Percentiles rank a stretch among this genome's conserved stretches.
These are phyloP conservation scores for Chimonanthus salicifolius DNA, from an alignment of 164 flowering plant species.

Conservation along the genomic window DNA sequence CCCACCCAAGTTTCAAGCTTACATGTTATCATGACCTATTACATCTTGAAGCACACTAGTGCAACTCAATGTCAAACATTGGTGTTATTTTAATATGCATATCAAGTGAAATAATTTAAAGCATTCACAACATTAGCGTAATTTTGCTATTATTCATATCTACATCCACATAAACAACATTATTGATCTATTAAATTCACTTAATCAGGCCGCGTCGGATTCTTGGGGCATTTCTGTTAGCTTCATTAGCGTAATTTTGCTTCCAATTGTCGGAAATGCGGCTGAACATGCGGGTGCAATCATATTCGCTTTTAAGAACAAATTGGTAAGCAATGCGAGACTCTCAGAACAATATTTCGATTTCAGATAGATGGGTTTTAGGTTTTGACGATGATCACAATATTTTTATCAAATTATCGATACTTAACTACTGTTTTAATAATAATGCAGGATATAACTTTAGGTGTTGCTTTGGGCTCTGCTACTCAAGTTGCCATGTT, in stretches of 20 bases:
- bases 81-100: too few species aligned
- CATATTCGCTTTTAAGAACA: constrained; percentile 88
- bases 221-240: constrained; percentile 86
- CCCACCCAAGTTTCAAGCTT: too few species aligned
- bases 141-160: not conserved
- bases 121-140: too few species aligned
- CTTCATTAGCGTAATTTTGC: constrained; percentile 83
- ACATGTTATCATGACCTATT: too few species aligned
- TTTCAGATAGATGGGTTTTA: not conserved
- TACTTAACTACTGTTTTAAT: not conserved
- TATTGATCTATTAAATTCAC: not conserved
- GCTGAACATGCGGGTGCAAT: constrained; percentile 95
- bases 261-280: constrained; percentile 95
- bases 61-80: too few species aligned
- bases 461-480: constrained; percentile 92
- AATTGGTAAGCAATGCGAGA: constrained; percentile 50
- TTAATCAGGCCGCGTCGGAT: constrained; percentile 61
- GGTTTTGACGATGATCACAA: not conserved
- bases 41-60: too few species aligned
- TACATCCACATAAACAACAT: not conserved
- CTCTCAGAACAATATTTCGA: not conserved
- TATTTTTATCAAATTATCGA: not conserved
- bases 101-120: too few species aligned
- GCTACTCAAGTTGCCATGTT: constrained; percentile 92
- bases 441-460: constrained; percentile 68